Conservation (phyloP, 1,284 basidiomycete genomes). For the Sphaerobolus stellatus region DNA sequence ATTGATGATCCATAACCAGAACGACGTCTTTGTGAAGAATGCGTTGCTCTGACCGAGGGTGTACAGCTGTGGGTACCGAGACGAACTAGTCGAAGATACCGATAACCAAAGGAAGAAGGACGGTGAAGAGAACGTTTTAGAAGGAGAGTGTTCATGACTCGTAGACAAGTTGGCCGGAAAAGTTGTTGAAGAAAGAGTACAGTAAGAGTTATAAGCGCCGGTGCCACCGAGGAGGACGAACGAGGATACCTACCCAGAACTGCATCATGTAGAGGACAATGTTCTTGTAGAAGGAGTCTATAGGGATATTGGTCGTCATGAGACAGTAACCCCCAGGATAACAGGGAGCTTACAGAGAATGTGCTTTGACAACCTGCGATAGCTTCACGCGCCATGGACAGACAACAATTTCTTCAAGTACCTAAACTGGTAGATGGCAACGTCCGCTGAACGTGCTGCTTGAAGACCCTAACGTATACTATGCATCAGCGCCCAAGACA, state of each 20-base stretch:
- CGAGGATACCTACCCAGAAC: conserved; percentile 74
- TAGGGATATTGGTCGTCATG: conserved; percentile 3
- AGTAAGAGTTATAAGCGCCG: conserved; percentile 29
- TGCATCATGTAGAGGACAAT: conserved; percentile 97
- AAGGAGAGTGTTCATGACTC: conserved; percentile 97
- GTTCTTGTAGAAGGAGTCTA: conserved; percentile 96
- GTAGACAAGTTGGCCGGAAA: conserved; percentile 96
- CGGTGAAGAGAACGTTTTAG: conserved; percentile 91
- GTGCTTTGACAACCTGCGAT: conserved; percentile 91
- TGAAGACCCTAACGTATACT: conserved; percentile 72
- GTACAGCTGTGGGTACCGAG: conserved; percentile 96
- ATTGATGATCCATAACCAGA: conserved; percentile 95
- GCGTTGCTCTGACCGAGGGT: conserved; percentile 87
- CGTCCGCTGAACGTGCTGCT: conserved; percentile 96
- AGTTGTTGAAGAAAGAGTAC: conserved; percentile 99
- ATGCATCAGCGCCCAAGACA: background rate
- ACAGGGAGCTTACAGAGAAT: conserved; percentile 76
- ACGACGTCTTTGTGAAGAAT: conserved; percentile 88
- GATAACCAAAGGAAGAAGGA: conserved; percentile 94
- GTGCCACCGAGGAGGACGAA: background rate
- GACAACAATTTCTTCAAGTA: conserved; percentile 93
- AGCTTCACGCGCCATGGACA: conserved; percentile 98
- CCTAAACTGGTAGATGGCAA: conserved; percentile 98
- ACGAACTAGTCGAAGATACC: conserved; percentile 98
- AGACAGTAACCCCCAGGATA: background rate